A percentile compares a stretch with the other conserved stretches of the same genome.
Evolutionary conservation across 2,329 filamentous ascomycete genomes (phyloP).

Genomic region (Talaromyces sp.): DNA sequence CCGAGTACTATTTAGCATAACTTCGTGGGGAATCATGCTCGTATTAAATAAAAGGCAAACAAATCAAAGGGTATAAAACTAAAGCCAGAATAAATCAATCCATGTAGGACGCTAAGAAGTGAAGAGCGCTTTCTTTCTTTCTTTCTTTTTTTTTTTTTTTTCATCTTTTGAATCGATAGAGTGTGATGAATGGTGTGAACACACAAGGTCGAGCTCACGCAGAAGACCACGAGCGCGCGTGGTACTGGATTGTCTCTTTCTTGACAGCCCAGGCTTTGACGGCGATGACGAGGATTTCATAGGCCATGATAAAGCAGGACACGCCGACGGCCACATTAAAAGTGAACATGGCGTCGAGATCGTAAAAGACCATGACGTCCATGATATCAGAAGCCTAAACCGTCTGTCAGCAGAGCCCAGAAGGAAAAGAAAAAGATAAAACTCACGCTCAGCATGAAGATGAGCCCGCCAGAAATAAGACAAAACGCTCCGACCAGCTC

Average conservation of each 20-base stretch:
- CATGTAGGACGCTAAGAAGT: conserved; percentile 3
- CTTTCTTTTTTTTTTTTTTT: conserved; percentile 1
- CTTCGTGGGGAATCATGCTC: neutral
- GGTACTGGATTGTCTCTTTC: conserved; percentile 31
- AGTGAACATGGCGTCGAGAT: conserved; percentile 85
- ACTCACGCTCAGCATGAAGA: conserved; percentile 88
- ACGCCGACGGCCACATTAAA: conserved; percentile 86
- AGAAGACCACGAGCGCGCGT: conserved; percentile 16
- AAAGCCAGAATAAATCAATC: conserved; percentile 10
- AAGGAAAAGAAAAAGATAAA: neutral
- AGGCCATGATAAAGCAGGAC: conserved; percentile 79
- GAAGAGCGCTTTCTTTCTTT: conserved; percentile 8
- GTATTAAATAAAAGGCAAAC: neutral
- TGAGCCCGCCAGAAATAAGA: conserved; percentile 76
- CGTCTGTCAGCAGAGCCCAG: neutral
- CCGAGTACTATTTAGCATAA: neutral
- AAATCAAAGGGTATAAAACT: conserved; percentile 16
- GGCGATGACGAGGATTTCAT: conserved; percentile 70
- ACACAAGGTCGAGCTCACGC: conserved; percentile 5
- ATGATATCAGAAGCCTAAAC: conserved; percentile 66
- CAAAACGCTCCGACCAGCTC: conserved; percentile 87
- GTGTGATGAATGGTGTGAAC: neutral
- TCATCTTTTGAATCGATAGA: neutral
- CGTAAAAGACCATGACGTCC: conserved; percentile 67
- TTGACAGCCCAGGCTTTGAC: conserved; percentile 80